Evolutionary conservation across 2,329 filamentous ascomycete species (phyloP).

Genomic region (Aspergillus eucalypticola): DNA sequence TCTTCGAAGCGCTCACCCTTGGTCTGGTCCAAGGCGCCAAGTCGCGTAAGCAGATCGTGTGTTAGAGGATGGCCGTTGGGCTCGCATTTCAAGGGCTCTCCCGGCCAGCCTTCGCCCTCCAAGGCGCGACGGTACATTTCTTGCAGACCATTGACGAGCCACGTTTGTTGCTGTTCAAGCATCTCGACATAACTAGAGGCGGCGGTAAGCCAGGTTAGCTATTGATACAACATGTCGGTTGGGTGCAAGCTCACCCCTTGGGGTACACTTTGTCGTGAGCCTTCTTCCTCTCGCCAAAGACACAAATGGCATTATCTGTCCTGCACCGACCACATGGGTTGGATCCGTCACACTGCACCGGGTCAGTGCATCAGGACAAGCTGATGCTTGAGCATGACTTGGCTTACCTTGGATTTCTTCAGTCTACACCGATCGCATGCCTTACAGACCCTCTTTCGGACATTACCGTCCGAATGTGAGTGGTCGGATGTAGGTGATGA

Average conservation of each 20-base stretch:
- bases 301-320: slow-evolving; percentile 64
- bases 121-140: slow-evolving; percentile 59
- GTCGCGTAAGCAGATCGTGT: slow-evolving; percentile 62
- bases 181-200: slow-evolving; percentile 61
- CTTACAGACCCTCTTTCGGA: slow-evolving; percentile 65
- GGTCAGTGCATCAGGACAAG: slow-evolving; percentile 28
- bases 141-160: slow-evolving; percentile 62
- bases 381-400: slow-evolving; percentile 14
- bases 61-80: slow-evolving; percentile 60
- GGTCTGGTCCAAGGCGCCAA: slow-evolving; percentile 58
- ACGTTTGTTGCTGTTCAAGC: slow-evolving; percentile 65
- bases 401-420: slow-evolving; percentile 64
- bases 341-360: slow-evolving; percentile 58
- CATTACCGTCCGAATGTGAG: slow-evolving; percentile 49
- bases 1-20: slow-evolving; percentile 61
- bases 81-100: slow-evolving; percentile 53
- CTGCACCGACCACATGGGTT: slow-evolving; percentile 63
- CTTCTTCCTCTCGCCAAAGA: slow-evolving; percentile 67
- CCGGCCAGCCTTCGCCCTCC: slow-evolving; percentile 58
- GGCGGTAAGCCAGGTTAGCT: slow-evolving; percentile 1
- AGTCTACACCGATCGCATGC: slow-evolving; percentile 66
- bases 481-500: slow-evolving; percentile 42
- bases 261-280: slow-evolving; percentile 67
- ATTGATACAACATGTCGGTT: background rate
- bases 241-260: slow-evolving; percentile 57